Conservation (phyloP, 164 flowering plant genomes). For the Paratinospora sagittata region DNA sequence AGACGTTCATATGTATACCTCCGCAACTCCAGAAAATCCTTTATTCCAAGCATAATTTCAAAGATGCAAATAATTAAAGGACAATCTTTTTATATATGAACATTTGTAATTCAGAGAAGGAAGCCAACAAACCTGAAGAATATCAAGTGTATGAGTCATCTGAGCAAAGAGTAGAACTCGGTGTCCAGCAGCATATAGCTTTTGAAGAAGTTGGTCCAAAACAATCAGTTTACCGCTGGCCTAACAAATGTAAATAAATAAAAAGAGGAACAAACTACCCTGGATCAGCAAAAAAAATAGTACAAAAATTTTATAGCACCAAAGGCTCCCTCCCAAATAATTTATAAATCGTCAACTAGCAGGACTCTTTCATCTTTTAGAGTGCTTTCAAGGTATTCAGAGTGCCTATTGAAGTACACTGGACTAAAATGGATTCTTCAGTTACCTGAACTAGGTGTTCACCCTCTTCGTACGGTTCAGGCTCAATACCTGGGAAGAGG, state of each 20-base stretch:
- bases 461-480: slow-evolving; percentile 96
- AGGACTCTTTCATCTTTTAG: background rate
- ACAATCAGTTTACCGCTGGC: slow-evolving; percentile 90
- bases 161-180: slow-evolving; percentile 92
- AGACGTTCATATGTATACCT: slow-evolving; percentile 87
- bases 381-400: background rate
- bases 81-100: background rate
- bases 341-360: too few species aligned
- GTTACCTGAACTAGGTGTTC: slow-evolving; percentile 90
- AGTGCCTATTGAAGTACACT: background rate
- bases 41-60: background rate
- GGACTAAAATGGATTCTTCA: background rate
- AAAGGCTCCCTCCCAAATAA: background rate
- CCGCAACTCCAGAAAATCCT: slow-evolving; percentile 89
- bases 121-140: slow-evolving; percentile 63
- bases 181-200: slow-evolving; percentile 62
- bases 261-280: background rate
- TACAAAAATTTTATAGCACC: background rate
- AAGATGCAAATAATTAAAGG: background rate
- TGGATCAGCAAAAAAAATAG: background rate
- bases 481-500: slow-evolving; percentile 93
- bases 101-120: background rate
- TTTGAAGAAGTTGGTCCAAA: slow-evolving; percentile 72
- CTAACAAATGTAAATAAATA: slow-evolving; percentile 30
- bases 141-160: slow-evolving; percentile 92